Conservation (phyloP, 1,284 basidiomycete species). For the Peniophora sp. region DNA sequence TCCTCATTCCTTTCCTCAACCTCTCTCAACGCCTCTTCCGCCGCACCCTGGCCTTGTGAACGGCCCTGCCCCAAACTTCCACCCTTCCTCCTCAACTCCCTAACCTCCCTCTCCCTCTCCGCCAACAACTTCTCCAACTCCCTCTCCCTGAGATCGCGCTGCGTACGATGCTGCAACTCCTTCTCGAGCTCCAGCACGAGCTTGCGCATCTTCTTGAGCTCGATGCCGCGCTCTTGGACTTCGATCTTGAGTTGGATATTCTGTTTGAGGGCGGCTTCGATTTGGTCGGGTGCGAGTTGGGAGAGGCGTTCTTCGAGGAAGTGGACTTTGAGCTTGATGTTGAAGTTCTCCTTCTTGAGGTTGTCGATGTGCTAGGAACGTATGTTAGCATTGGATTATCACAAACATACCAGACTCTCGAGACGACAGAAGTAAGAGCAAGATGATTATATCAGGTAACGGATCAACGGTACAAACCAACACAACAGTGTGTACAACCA, state of each 20-base stretch:
- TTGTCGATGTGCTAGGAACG: constrained; percentile 79
- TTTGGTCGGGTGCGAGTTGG: constrained; percentile 84
- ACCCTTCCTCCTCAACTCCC: constrained; percentile 47
- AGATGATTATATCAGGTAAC: neutral
- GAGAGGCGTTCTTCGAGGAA: constrained; percentile 88
- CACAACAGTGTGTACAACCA: too few relatives aligned
- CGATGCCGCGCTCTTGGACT: constrained; percentile 84
- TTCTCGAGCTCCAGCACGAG: constrained; percentile 78
- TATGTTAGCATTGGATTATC: too few relatives aligned
- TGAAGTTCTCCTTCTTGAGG: constrained; percentile 93
- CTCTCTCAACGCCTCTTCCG: constrained; percentile 32
- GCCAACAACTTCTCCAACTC: constrained; percentile 65
- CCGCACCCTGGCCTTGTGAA: constrained; percentile 26
- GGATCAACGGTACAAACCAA: too few relatives aligned
- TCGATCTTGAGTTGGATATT: constrained; percentile 93
- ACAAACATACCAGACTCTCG: too few relatives aligned
- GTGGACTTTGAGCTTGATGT: constrained; percentile 88
- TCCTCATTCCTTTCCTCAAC: constrained; percentile 53
- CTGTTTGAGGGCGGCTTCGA: constrained; percentile 86
- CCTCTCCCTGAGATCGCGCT: constrained; percentile 46
- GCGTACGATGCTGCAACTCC: constrained; percentile 64
- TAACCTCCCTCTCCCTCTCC: constrained; percentile 60
- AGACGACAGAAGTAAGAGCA: neutral
- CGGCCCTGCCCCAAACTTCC: constrained; percentile 25
- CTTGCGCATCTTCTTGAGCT: constrained; percentile 90